These are phyloP conservation scores for Chytridium lagenaria DNA, from an alignment of 371 early-diverging fungal species.

Conservation along the genomic window DNA sequence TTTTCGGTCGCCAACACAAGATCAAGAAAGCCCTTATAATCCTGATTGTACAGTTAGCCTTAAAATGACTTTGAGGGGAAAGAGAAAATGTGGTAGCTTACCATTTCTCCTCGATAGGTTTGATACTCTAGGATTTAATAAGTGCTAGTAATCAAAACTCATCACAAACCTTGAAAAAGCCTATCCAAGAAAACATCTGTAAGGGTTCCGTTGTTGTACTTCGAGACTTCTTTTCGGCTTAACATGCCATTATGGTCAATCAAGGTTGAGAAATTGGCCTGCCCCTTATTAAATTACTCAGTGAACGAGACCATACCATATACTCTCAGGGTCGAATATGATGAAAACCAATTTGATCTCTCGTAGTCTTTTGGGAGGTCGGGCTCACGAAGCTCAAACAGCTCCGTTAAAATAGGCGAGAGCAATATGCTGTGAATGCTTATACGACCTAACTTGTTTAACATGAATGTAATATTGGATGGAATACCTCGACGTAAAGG, in stretches of 20 bases:
- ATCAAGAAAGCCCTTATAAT: slow-evolving; percentile 56
- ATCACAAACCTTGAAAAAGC: slow-evolving; percentile 48
- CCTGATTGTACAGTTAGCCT: no score
- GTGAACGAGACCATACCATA: slow-evolving; percentile 40
- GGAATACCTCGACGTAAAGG: slow-evolving; percentile 44
- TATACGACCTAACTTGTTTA: slow-evolving; percentile 40
- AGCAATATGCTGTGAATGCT: slow-evolving; percentile 53
- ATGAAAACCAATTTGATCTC: slow-evolving; percentile 57
- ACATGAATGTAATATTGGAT: neutral
- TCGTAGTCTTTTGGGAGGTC: slow-evolving; percentile 47
- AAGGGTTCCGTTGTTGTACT: slow-evolving; percentile 49
- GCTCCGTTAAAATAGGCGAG: slow-evolving; percentile 57
- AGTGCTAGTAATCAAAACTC: neutral
- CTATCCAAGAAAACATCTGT: slow-evolving; percentile 55
- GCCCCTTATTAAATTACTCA: neutral
- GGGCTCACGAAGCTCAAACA: slow-evolving; percentile 58
- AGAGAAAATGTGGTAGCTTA: no score
- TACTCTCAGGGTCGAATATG: slow-evolving; percentile 41
- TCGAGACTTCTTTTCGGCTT: slow-evolving; percentile 45
- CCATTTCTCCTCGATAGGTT: slow-evolving; percentile 54
- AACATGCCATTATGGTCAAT: slow-evolving; percentile 59
- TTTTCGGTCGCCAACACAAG: slow-evolving; percentile 61
- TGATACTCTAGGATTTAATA: slow-evolving; percentile 44
- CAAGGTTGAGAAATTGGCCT: slow-evolving; percentile 57
- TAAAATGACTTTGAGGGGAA: no score